Conservation (phyloP, 306 rosid species). For the Glycine latifolia region DNA sequence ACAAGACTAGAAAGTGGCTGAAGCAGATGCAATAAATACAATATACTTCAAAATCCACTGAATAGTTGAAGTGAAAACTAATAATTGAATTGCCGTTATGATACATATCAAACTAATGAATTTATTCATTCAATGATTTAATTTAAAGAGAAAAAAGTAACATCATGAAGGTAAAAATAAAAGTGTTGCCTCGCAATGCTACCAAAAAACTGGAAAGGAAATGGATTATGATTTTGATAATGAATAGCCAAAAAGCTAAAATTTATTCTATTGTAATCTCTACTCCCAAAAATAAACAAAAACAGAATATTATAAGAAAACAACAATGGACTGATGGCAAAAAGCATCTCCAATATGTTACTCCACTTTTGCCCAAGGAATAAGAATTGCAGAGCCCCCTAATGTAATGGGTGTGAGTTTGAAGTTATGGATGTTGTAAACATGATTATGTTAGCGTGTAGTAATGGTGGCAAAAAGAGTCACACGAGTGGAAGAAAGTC, state of each 20-base stretch:
- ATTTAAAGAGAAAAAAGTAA: conserved; percentile 1
- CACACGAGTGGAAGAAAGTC: background rate
- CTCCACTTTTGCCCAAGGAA: conserved; percentile 1
- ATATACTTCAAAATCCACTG: conserved; percentile 3
- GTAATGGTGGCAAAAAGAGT: background rate
- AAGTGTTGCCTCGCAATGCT: background rate
- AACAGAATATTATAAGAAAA: conserved; percentile 14
- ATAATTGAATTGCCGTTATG: background rate
- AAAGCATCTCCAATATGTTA: conserved; percentile 10
- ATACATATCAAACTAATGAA: conserved; percentile 36
- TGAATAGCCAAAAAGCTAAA: background rate
- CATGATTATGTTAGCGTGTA: background rate
- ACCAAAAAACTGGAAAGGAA: background rate
- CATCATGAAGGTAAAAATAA: conserved; percentile 27
- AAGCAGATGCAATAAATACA: conserved; percentile 1
- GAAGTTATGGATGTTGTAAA: background rate
- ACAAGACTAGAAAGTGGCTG: conserved; percentile 4
- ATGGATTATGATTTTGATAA: background rate
- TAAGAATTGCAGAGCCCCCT: conserved; percentile 1
- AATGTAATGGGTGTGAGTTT: background rate
- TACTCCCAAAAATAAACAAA: background rate
- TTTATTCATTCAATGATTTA: conserved; percentile 17
- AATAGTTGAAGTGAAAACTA: conserved; percentile 9
- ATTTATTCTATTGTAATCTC: background rate
- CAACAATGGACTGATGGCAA: background rate